phyloP scores from a whole-genome alignment of 352 stramenopile genomes.

The Phytopythium aichiense region DNA sequence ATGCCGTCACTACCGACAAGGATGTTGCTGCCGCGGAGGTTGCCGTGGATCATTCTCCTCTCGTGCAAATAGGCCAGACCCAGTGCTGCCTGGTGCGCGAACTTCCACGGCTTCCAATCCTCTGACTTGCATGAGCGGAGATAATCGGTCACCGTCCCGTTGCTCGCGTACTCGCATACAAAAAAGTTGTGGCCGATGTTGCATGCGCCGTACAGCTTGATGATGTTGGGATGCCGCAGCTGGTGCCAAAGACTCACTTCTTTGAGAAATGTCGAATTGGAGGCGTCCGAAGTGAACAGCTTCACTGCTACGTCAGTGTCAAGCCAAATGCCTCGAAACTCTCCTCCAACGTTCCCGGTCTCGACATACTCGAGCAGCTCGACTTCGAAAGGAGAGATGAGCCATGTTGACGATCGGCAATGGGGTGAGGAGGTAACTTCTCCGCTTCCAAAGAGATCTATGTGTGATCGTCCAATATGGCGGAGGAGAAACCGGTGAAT shows the following conservation, averaged over 20 bases:
- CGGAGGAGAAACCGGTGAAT: not conserved
- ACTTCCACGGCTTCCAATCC: not conserved
- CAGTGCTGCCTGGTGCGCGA: not conserved
- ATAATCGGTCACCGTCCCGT: not conserved
- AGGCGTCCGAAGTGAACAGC: not conserved
- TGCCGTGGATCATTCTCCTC: not conserved
- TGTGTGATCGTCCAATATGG: not conserved
- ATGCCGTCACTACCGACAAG: not conserved
- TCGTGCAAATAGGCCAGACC: conserved; percentile 3
- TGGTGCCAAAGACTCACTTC: conserved; percentile 2
- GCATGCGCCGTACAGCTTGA: conserved; percentile 6
- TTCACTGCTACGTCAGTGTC: not conserved
- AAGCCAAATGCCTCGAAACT: not conserved
- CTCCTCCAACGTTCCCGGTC: not conserved
- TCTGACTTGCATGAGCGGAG: not conserved
- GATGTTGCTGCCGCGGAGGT: conserved; percentile 8
- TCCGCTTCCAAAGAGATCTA: not conserved
- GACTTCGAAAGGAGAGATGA: not conserved
- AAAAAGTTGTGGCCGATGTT: conserved; percentile 1
- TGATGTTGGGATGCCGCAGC: conserved; percentile 7
- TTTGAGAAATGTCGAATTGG: not conserved
- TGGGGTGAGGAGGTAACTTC: not conserved
- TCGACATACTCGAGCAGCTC: not conserved
- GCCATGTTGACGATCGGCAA: not conserved
- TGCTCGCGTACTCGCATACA: conserved; percentile 7